These are phyloP conservation scores for Hyaloperonospora brassicae DNA, from an alignment of 352 stramenopile species.

Conservation along the genomic window DNA sequence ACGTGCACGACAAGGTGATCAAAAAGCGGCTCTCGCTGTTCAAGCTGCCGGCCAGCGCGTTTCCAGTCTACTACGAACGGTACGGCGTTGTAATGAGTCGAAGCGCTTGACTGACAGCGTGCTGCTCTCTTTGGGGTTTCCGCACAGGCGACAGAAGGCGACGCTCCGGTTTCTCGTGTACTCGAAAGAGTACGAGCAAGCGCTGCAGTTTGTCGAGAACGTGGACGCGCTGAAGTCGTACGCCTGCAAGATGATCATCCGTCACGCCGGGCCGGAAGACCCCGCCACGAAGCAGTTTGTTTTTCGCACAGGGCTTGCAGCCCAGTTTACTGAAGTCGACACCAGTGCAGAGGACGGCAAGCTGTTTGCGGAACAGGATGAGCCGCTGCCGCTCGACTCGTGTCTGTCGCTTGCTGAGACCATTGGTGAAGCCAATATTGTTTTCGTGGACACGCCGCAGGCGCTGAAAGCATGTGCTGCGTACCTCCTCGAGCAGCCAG, in stretches of 20 bases:
- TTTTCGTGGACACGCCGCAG: slow-evolving; percentile 50
- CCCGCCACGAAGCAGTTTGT: slow-evolving; percentile 50
- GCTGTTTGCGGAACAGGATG: slow-evolving; percentile 32
- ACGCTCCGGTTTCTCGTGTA: slow-evolving; percentile 56
- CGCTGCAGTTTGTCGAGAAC: slow-evolving; percentile 30
- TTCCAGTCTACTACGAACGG: slow-evolving; percentile 51
- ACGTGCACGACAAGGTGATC: slow-evolving; percentile 55
- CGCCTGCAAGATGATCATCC: slow-evolving; percentile 48
- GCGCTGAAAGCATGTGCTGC: slow-evolving; percentile 28
- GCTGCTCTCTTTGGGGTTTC: not conserved
- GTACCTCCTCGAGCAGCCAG: slow-evolving; percentile 33
- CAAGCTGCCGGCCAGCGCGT: slow-evolving; percentile 39
- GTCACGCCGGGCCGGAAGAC: slow-evolving; percentile 32
- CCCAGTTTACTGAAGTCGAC: slow-evolving; percentile 45
- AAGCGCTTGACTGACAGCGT: not conserved
- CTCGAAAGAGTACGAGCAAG: slow-evolving; percentile 53
- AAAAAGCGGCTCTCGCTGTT: slow-evolving; percentile 62
- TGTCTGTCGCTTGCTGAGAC: slow-evolving; percentile 44
- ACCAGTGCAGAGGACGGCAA: slow-evolving; percentile 19
- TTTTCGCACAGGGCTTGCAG: slow-evolving; percentile 27
- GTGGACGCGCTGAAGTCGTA: slow-evolving; percentile 32
- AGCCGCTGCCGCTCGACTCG: slow-evolving; percentile 28
- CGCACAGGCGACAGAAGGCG: slow-evolving; percentile 30
- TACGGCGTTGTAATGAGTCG: slow-evolving; percentile 10
- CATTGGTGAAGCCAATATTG: slow-evolving; percentile 35